phyloP scores from a whole-genome alignment of 164 flowering plant genomes.

The Chimonanthus praecox region DNA sequence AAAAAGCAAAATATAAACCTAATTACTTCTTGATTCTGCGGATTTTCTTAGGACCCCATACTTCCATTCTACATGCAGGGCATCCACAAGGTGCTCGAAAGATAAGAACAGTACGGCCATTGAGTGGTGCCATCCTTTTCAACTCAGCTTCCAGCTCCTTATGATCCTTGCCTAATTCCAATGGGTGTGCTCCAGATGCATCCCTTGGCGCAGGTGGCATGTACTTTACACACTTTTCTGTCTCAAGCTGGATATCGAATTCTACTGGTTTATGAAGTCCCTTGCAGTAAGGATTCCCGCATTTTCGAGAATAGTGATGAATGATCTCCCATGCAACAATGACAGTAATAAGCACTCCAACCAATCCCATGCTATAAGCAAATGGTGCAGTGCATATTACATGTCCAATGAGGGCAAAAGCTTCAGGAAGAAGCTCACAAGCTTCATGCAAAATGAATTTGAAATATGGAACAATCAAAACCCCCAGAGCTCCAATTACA shows the following conservation, averaged over 20 bases:
- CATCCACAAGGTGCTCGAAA: conserved; percentile 61
- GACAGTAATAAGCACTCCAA: conserved; percentile 19
- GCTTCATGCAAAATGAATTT: conserved; percentile 29
- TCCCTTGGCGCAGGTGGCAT: conserved; percentile 27
- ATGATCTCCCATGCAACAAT: conserved; percentile 35
- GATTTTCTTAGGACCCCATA: conserved; percentile 49
- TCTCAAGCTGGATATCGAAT: conserved; percentile 58
- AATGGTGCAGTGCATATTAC: conserved; percentile 28
- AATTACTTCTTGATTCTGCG: conserved; percentile 48
- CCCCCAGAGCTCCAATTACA: conserved; percentile 34
- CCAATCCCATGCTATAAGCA: conserved; percentile 26
- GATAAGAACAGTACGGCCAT: conserved; percentile 56
- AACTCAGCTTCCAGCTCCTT: conserved; percentile 52
- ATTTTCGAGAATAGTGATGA: conserved; percentile 33
- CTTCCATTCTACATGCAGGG: conserved; percentile 55
- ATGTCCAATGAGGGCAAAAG: conserved; percentile 18
- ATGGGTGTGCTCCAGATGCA: conserved; percentile 21
- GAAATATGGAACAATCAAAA: conserved; percentile 36
- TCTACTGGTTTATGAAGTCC: conserved; percentile 54
- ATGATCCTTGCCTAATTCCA: conserved; percentile 46
- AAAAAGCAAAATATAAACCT: neutral
- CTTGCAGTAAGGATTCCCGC: conserved; percentile 48
- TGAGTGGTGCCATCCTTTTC: conserved; percentile 57
- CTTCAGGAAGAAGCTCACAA: conserved; percentile 28
- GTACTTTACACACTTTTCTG: conserved; percentile 51